These are phyloP conservation scores for Hordeum marinum DNA, from an alignment of 176 grass and related monocot genomes.

Conservation along the genomic window DNA sequence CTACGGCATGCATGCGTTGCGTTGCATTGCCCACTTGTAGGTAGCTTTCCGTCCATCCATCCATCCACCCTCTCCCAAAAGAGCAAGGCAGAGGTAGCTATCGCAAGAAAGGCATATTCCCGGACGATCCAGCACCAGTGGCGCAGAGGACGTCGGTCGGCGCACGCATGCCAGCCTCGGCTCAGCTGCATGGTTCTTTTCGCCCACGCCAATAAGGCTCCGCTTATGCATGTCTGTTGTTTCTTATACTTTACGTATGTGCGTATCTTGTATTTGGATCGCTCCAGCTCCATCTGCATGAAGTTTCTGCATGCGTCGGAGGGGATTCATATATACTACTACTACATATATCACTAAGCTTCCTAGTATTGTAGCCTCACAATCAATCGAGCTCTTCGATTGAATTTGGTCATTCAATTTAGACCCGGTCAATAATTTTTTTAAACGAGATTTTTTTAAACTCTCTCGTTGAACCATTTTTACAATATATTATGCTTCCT, in stretches of 20 bases:
- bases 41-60: neutral
- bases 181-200: neutral
- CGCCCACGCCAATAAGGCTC: neutral
- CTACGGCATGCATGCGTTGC: neutral
- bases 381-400: too few species aligned
- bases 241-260: neutral
- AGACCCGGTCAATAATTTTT: too few species aligned
- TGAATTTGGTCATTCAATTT: too few species aligned
- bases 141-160: neutral
- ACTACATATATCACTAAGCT: too few species aligned
- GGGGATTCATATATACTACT: too few species aligned
- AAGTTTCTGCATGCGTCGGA: neutral
- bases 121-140: neutral
- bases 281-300: neutral
- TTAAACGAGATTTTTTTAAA: too few species aligned
- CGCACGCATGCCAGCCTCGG: neutral
- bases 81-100: neutral
- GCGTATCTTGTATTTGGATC: neutral
- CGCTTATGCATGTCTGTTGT: neutral
- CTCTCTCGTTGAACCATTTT: too few species aligned
- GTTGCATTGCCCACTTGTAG: neutral
- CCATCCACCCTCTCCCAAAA: neutral
- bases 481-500: too few species aligned
- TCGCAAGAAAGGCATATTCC: slow-evolving; percentile 4
- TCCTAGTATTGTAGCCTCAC: too few species aligned